phyloP scores from a whole-genome alignment of 306 rosid genomes.

The Castanea crenata region DNA sequence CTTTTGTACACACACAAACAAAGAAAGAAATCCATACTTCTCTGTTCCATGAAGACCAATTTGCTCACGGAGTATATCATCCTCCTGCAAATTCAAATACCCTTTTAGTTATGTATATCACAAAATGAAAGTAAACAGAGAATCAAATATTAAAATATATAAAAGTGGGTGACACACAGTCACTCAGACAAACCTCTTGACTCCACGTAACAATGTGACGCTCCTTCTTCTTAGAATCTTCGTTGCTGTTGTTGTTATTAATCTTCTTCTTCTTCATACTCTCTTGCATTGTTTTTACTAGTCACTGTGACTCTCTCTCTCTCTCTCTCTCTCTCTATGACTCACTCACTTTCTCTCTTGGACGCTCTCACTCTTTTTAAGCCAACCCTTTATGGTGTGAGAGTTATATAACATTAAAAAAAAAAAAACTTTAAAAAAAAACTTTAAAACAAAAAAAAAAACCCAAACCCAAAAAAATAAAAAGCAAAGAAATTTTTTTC shows the following conservation, averaged over 20 bases:
- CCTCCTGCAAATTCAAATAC: conserved; percentile 75
- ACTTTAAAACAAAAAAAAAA: not conserved
- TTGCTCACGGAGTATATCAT: conserved; percentile 86
- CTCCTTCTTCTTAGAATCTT: conserved; percentile 98
- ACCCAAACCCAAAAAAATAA: not conserved
- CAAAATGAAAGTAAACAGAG: not conserved
- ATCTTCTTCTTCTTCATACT: conserved; percentile 43
- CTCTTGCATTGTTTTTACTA: conserved; percentile 55
- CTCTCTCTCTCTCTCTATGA: conserved; percentile 42
- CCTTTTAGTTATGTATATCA: conserved; percentile 12
- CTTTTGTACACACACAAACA: not conserved
- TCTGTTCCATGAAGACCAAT: conserved; percentile 86
- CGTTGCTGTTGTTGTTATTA: conserved; percentile 32
- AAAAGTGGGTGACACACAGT: not conserved
- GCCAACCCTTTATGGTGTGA: conserved; percentile 40
- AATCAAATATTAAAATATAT: not conserved
- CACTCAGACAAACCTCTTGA: conserved; percentile 60
- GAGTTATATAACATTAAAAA: not conserved
- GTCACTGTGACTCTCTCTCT: conserved; percentile 21
- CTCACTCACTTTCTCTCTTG: conserved; percentile 31
- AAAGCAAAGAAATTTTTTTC: not conserved
- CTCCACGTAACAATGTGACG: conserved; percentile 97
- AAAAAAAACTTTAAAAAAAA: not conserved
- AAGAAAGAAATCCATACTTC: conserved; percentile 51
- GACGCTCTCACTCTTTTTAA: conserved; percentile 76